phyloP scores from a whole-genome alignment of 1,284 basidiomycete species.

The Sphagnurus paluster region DNA sequence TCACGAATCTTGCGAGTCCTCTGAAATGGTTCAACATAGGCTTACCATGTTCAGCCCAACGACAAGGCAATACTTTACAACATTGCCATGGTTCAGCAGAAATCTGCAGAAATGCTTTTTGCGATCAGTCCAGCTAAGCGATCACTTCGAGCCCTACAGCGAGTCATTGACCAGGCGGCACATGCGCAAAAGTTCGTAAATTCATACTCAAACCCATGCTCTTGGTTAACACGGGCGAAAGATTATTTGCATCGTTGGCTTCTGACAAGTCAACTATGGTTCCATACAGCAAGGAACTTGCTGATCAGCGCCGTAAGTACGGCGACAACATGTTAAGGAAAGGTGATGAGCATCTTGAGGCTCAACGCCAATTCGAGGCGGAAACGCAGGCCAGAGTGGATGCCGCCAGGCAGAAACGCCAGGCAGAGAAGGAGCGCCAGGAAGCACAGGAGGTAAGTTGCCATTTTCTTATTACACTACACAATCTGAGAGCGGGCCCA shows the following conservation, averaged over 20 bases:
- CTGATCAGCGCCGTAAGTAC: slow-evolving; percentile 86
- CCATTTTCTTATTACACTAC: background rate
- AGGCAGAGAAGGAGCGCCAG: slow-evolving; percentile 62
- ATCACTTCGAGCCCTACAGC: slow-evolving; percentile 75
- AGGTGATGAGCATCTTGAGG: slow-evolving; percentile 74
- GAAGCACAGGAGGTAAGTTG: slow-evolving; percentile 59
- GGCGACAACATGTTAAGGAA: slow-evolving; percentile 82
- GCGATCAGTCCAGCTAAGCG: slow-evolving; percentile 73
- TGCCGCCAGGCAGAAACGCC: slow-evolving; percentile 65
- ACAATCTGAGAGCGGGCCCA: slow-evolving; percentile 24
- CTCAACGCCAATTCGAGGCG: slow-evolving; percentile 75
- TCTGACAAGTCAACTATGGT: slow-evolving; percentile 67
- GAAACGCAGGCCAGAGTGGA: slow-evolving; percentile 75
- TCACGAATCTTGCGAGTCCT: slow-evolving; percentile 4
- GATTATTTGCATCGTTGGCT: slow-evolving; percentile 81
- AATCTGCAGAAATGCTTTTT: slow-evolving; percentile 87
- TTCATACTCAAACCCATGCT: background rate
- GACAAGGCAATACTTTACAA: slow-evolving; percentile 93
- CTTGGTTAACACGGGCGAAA: slow-evolving; percentile 33
- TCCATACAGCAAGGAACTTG: slow-evolving; percentile 86
- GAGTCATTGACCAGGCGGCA: slow-evolving; percentile 79
- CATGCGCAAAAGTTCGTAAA: slow-evolving; percentile 80
- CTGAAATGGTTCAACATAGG: slow-evolving; percentile 44
- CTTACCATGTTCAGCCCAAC: slow-evolving; percentile 75
- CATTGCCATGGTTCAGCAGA: slow-evolving; percentile 95